phyloP scores from a whole-genome alignment of 352 stramenopile genomes.

The Thalassiosira livingstoniorum region DNA sequence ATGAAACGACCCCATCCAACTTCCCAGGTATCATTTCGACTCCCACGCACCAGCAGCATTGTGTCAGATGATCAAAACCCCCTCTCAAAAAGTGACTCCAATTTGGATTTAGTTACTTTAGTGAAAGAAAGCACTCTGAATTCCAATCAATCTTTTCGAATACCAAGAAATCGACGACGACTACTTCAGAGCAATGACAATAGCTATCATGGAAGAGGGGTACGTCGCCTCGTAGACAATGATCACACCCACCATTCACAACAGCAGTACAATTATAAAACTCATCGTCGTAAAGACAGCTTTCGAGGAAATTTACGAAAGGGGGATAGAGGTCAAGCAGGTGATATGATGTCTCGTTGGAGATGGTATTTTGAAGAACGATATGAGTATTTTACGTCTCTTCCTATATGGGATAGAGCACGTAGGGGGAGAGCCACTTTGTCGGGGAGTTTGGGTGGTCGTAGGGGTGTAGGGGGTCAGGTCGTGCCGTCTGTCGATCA shows the following conservation, averaged over 20 bases:
- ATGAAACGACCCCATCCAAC: background rate
- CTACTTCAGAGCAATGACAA: no score
- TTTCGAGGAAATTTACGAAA: conserved; percentile 21
- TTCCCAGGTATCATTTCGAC: background rate
- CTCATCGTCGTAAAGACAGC: background rate
- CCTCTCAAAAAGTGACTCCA: no score
- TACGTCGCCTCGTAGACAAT: background rate
- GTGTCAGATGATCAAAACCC: no score
- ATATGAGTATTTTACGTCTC: background rate
- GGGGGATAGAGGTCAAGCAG: conserved; percentile 1
- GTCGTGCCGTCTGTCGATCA: background rate
- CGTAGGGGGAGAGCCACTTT: no score
- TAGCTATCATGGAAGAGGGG: no score
- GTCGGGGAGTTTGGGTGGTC: background rate
- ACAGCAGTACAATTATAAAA: background rate
- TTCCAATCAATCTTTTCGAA: no score
- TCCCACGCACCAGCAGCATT: no score
- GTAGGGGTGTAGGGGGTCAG: background rate
- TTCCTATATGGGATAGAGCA: background rate
- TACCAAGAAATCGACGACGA: no score
- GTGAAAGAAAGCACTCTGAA: no score
- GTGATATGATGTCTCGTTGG: background rate
- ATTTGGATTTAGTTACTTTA: no score
- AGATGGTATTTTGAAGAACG: conserved; percentile 12
- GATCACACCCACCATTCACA: background rate